These are phyloP conservation scores for Ogataea saltuana DNA, from an alignment of 805 yeast species.

Conservation along the genomic window DNA sequence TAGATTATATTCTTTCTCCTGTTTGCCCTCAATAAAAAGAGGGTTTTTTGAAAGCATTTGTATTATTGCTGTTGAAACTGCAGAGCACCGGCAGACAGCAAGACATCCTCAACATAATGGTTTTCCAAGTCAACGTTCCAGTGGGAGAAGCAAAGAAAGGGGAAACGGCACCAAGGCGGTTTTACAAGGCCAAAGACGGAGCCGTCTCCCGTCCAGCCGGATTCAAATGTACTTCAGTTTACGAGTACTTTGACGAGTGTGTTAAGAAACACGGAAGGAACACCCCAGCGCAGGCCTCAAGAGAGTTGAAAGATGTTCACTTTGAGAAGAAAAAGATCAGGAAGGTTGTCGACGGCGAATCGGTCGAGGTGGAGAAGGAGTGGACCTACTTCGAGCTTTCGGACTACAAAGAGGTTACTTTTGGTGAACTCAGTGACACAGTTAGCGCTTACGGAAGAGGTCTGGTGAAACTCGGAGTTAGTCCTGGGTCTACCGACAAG, in stretches of 20 bases:
- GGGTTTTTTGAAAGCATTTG: not conserved
- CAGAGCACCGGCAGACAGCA: not conserved
- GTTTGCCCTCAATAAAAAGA: not conserved
- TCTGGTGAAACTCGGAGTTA: constrained; percentile 67
- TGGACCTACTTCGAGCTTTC: constrained; percentile 86
- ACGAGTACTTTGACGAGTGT: constrained; percentile 66
- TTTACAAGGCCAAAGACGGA: constrained; percentile 46
- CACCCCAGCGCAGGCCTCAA: constrained; percentile 67
- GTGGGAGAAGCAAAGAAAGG: constrained; percentile 73
- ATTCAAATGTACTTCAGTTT: constrained; percentile 64
- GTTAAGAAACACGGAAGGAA: constrained; percentile 54
- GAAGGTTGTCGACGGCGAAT: constrained; percentile 77
- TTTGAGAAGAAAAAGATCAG: constrained; percentile 72
- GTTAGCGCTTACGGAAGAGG: constrained; percentile 71
- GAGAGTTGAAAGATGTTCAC: constrained; percentile 73
- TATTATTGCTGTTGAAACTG: not conserved
- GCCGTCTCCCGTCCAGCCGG: constrained; percentile 62
- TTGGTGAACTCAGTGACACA: constrained; percentile 51
- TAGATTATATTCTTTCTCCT: not conserved
- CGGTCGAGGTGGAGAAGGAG: constrained; percentile 69
- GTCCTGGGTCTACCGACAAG: constrained; percentile 58
- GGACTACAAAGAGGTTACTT: constrained; percentile 67
- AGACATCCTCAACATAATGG: constrained; percentile 22
- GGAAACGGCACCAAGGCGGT: constrained; percentile 84
- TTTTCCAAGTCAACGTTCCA: constrained; percentile 47